Percentiles rank a stretch among this genome's conserved stretches.
Conservation (phyloP, 306 rosid genomes). For the Medicago arabica region DNA sequence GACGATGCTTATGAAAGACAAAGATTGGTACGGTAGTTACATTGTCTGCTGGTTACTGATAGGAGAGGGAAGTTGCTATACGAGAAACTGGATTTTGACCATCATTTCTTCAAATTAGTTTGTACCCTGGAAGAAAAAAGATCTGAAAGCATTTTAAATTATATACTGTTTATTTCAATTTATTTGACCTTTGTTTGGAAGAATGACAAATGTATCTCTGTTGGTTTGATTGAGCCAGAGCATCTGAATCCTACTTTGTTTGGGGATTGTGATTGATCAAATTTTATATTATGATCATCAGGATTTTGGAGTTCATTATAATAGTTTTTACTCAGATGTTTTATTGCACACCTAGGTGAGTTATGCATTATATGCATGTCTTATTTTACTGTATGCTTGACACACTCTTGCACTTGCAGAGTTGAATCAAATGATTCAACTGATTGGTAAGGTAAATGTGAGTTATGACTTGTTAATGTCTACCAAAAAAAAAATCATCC, state of each 20-base stretch:
- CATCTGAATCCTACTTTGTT: neutral
- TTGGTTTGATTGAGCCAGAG: neutral
- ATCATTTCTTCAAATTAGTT: conserved; percentile 26
- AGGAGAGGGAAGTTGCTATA: conserved; percentile 23
- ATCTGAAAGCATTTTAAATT: neutral
- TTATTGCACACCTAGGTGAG: too few relatives aligned
- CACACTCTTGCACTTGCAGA: neutral
- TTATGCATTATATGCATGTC: too few relatives aligned
- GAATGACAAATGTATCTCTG: neutral
- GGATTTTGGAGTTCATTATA: neutral
- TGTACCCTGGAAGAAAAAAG: neutral
- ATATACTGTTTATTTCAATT: neutral
- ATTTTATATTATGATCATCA: neutral
- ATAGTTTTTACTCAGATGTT: neutral
- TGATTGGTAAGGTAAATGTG: too few relatives aligned
- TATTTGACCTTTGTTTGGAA: conserved; percentile 5
- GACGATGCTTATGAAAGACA: conserved; percentile 60
- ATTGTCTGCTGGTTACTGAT: neutral
- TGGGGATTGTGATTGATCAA: neutral
- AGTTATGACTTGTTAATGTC: too few relatives aligned
- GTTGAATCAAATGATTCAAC: neutral
- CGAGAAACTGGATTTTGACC: conserved; percentile 27
- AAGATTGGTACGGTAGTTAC: conserved; percentile 52
- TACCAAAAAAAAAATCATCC: too few relatives aligned
- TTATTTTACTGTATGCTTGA: too few relatives aligned